Conservation (phyloP, 768 basidiomycete genomes). For the Mycena crocata region DNA sequence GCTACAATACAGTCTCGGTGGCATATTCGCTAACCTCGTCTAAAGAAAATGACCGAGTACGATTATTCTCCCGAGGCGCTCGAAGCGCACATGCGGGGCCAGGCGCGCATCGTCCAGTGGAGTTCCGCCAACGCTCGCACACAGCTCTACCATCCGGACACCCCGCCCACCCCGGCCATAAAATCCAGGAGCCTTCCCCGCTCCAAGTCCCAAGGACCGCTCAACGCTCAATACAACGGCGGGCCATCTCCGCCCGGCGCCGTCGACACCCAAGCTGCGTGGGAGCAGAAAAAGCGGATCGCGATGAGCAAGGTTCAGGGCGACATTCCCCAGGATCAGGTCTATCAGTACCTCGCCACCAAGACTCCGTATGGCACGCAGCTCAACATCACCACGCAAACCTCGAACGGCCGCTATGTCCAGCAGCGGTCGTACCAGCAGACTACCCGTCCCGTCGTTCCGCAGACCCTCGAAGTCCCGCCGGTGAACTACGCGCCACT, state of each 20-base stretch:
- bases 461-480: conserved; percentile 18
- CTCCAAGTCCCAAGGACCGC: not conserved
- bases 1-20: not conserved
- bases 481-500: conserved; percentile 14
- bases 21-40: not conserved
- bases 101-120: conserved; percentile 61
- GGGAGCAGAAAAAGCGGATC: not conserved
- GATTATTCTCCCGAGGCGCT: conserved; percentile 69
- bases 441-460: not conserved
- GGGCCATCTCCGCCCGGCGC: not conserved
- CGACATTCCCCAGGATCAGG: not conserved
- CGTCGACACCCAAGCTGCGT: not conserved
- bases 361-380: conserved; percentile 17
- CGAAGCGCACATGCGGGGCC: conserved; percentile 59
- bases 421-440: conserved; percentile 20
- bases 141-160: conserved; percentile 42
- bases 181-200: not conserved
- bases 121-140: conserved; percentile 46
- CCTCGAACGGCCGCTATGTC: conserved; percentile 10
- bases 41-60: conserved; percentile 65
- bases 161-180: conserved; percentile 46
- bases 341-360: conserved; percentile 10
- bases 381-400: conserved; percentile 17
- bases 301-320: not conserved
- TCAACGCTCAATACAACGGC: not conserved